Conservation (phyloP, 2,329 filamentous ascomycete species). For the Fusarium cicatricum region DNA sequence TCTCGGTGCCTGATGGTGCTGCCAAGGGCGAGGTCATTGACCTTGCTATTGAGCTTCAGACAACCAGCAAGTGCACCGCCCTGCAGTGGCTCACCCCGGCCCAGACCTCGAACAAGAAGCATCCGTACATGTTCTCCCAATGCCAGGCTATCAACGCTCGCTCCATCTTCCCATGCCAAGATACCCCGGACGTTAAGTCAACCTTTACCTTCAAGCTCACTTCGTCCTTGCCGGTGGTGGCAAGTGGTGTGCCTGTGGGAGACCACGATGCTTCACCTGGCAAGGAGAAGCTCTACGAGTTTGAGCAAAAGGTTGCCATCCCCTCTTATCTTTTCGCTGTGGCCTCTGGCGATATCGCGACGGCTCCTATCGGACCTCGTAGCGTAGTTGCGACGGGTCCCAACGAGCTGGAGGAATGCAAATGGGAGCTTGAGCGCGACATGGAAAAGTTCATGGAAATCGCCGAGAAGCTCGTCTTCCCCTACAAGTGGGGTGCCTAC, state of each 20-base stretch:
- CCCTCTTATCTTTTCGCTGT: slow-evolving; percentile 95
- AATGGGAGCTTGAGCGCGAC: slow-evolving; percentile 91
- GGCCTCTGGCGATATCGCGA: slow-evolving; percentile 84
- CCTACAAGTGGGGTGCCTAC: slow-evolving; percentile 94
- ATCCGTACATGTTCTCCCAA: slow-evolving; percentile 98
- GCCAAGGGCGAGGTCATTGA: slow-evolving; percentile 61
- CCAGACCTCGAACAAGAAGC: slow-evolving; percentile 94
- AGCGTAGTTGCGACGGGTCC: slow-evolving; percentile 88
- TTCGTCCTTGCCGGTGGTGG: slow-evolving; percentile 88
- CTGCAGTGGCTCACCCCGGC: slow-evolving; percentile 94
- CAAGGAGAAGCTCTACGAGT: slow-evolving; percentile 75
- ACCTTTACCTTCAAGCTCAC: slow-evolving; percentile 89
- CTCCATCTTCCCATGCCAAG: slow-evolving; percentile 95
- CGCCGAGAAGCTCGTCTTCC: slow-evolving; percentile 82
- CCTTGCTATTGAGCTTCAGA: slow-evolving; percentile 75
- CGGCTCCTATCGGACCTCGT: slow-evolving; percentile 84
- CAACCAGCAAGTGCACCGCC: slow-evolving; percentile 88
- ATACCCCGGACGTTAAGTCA: slow-evolving; percentile 97
- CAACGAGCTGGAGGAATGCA: slow-evolving; percentile 82
- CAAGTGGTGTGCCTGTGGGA: slow-evolving; percentile 75
- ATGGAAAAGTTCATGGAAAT: slow-evolving; percentile 92
- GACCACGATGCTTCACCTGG: slow-evolving; percentile 54
- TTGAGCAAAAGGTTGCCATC: slow-evolving; percentile 91
- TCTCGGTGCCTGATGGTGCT: slow-evolving; percentile 65
- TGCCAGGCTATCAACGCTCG: slow-evolving; percentile 96